A percentile compares a stretch with the other conserved stretches of the same genome.
phyloP scores from a whole-genome alignment of 23 red algal genomes.

The Gracilariopsis chorda region DNA sequence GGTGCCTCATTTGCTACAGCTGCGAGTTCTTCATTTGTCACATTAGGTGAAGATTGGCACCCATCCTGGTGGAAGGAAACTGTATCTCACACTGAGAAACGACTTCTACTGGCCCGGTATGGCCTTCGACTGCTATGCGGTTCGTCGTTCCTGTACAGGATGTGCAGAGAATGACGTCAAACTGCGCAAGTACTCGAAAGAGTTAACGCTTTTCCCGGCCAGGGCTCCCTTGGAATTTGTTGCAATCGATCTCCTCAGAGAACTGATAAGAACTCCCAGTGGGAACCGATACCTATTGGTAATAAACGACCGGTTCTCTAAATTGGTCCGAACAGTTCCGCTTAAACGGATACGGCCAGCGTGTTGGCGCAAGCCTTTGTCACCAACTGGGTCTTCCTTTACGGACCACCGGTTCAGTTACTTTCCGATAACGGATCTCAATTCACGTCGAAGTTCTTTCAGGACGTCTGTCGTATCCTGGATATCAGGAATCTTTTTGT shows the following conservation, averaged over 20 bases:
- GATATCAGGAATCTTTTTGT: background rate
- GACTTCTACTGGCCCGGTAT: no score
- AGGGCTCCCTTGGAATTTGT: no score
- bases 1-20: background rate
- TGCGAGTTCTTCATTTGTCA: background rate
- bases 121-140: background rate
- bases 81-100: background rate
- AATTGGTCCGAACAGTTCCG: constrained; percentile 25
- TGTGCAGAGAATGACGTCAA: background rate
- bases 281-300: no score
- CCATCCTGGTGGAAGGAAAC: background rate
- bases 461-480: no score
- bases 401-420: no score
- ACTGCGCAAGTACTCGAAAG: background rate
- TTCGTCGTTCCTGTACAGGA: background rate
- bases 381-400: background rate
- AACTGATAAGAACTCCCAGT: no score
- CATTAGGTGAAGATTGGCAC: constrained; percentile 1
- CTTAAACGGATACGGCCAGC: background rate
- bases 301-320: no score
- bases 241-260: no score
- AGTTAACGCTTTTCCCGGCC: background rate
- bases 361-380: background rate
- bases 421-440: no score
- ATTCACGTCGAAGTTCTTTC: no score